Conservation (phyloP, 2,329 filamentous ascomycete genomes). For the Xylaria sp. region DNA sequence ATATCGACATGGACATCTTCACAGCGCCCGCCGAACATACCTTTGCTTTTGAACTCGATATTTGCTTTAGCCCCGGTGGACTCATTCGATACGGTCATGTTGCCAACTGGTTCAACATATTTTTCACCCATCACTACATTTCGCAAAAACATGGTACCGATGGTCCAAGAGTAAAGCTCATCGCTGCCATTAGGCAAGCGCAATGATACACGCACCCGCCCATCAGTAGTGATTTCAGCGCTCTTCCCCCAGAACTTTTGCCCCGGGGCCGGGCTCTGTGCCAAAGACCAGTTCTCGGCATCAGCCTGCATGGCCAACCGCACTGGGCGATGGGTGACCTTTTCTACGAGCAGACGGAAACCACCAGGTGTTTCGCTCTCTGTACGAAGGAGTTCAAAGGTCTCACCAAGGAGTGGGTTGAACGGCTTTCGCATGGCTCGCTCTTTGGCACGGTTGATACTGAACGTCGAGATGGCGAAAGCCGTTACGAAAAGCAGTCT, state of each 20-base stretch:
- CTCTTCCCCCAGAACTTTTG: slow-evolving; percentile 99
- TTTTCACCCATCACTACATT: slow-evolving; percentile 99
- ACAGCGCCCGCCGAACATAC: slow-evolving; percentile 95
- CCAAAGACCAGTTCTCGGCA: slow-evolving; percentile 83
- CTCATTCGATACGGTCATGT: slow-evolving; percentile 87
- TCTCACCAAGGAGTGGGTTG: slow-evolving; percentile 96
- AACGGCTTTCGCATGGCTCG: slow-evolving; percentile 95
- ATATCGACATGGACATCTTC: slow-evolving; percentile 88
- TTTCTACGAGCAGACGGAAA: slow-evolving; percentile 93
- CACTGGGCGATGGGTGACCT: slow-evolving; percentile 92
- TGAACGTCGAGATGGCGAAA: slow-evolving; percentile 90
- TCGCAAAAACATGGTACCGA: slow-evolving; percentile 89
- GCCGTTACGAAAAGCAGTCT: slow-evolving; percentile 87
- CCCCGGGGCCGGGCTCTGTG: slow-evolving; percentile 86
- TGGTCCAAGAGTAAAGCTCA: slow-evolving; percentile 88
- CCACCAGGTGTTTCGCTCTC: slow-evolving; percentile 78
- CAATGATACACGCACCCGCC: slow-evolving; percentile 81
- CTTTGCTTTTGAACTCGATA: slow-evolving; percentile 92
- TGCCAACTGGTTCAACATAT: slow-evolving; percentile 94
- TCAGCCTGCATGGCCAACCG: slow-evolving; percentile 95
- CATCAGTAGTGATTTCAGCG: slow-evolving; percentile 92
- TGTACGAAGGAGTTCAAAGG: slow-evolving; percentile 89
- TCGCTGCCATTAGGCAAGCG: slow-evolving; percentile 73
- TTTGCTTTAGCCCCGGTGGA: slow-evolving; percentile 83
- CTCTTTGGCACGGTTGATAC: slow-evolving; percentile 84